Base-by-base conservation (phyloP, 2,329 filamentous ascomycete species). In the Kalmusia sp. region DNA sequence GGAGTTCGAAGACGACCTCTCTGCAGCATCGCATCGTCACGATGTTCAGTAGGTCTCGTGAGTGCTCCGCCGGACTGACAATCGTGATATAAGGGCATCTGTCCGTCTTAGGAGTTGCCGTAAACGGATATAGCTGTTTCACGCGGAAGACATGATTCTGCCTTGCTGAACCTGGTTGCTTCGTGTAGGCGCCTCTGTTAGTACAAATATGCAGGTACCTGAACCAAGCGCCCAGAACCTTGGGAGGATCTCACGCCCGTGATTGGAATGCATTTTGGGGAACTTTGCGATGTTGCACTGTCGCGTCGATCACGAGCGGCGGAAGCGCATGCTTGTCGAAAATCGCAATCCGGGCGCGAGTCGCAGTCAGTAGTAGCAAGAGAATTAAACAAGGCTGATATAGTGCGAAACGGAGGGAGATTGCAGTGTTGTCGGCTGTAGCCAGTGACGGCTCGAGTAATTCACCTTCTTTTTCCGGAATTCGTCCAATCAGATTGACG, bases 291-390 rank as follows among this genome's bases (percentile, higher is more conserved):
- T 37, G 44, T 47, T 47, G 33, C 49, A 43, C 25, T 34, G 34
- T 24, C 50, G 43, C 48, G 49, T 61, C 47, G 58, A 55, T 45
- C 54, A 49, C 35, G 40, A 54, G 35, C 33, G 38, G 28, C 57
- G 57, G 57, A 50, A 57, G 40, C 44, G 52, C 30, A 61, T 65
- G 61, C 62, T 35, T 61, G 57, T 56, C 54, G 61, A 43, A 62
- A 52, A 67, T 64, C 59, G 56, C 27, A 41, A 38, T 47, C 50
- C 41, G 25, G 40, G 34, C 33, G 39, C 22, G 28, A 21, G 33
- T 31, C 24, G 9, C n/a, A 28, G 7, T 7, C 27, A 28, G 27
- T 7, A 25, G 22, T 3, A 21, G 9, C 21, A 24, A 17, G 34
- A 49, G 38, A 28, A 33, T 51, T 39, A 17, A 39, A 53, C 57